phyloP scores from a whole-genome alignment of 2,329 filamentous ascomycete species.

The Fusarium ramigenum region DNA sequence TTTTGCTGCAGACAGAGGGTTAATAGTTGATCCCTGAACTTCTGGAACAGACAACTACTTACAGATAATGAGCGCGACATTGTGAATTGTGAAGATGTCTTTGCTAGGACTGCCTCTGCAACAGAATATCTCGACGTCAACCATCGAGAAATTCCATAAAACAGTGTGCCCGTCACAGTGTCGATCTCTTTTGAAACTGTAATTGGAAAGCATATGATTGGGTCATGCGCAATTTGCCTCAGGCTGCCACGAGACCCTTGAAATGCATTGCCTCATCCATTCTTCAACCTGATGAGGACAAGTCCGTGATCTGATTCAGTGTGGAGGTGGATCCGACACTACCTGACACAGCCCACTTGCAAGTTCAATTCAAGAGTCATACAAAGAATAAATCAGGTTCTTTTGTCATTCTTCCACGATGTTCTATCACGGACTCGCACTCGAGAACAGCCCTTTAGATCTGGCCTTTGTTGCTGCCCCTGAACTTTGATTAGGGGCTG shows the following conservation, averaged over 20 bases:
- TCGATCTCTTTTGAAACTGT: neutral
- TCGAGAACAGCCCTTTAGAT: neutral
- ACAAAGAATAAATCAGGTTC: neutral
- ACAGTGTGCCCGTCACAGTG: constrained; percentile 32
- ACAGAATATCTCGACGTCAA: constrained; percentile 40
- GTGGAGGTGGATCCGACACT: constrained; percentile 29
- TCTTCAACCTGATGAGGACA: constrained; percentile 16
- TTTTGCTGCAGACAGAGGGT: constrained; percentile 41
- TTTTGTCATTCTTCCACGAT: constrained; percentile 17
- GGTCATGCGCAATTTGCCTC: constrained; percentile 23
- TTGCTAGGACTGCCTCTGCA: constrained; percentile 3
- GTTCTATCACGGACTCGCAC: neutral
- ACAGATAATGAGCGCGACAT: constrained; percentile 50
- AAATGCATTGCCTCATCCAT: constrained; percentile 26
- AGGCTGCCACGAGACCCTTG: constrained; percentile 34
- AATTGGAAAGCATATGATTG: constrained; percentile 23
- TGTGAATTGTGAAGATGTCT: constrained; percentile 29
- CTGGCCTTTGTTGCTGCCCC: neutral
- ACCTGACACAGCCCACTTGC: constrained; percentile 32
- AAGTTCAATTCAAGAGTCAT: constrained; percentile 7
- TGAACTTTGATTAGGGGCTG: neutral
- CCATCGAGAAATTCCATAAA: constrained; percentile 39
- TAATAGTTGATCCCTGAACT: neutral
- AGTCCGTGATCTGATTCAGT: constrained; percentile 28
- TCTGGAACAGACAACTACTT: constrained; percentile 1